A percentile compares a stretch with the other conserved stretches of the same genome.
Evolutionary conservation across 2,329 filamentous ascomycete species (phyloP).

Genomic region (Aspergillus sp.): DNA sequence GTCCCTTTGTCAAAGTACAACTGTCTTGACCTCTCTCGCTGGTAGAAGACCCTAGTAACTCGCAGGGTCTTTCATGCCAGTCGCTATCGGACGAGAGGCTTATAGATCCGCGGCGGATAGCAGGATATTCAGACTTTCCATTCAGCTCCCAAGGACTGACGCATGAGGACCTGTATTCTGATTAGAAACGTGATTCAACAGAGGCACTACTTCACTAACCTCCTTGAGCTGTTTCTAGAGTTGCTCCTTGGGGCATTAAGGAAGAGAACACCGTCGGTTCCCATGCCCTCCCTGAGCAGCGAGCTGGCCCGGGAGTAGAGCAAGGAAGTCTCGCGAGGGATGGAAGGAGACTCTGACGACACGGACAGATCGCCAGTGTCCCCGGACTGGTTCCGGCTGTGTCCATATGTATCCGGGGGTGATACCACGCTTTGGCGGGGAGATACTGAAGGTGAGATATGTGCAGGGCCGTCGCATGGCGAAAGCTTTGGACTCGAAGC

Average conservation of each 20-base stretch:
- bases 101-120: constrained; percentile 4
- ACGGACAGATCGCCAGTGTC: constrained; percentile 13
- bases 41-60: constrained; percentile 11
- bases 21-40: background rate
- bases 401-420: constrained; percentile 2
- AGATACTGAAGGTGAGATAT: background rate
- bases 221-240: constrained; percentile 9
- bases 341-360: constrained; percentile 10
- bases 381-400: constrained; percentile 9
- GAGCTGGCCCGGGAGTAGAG: constrained; percentile 47
- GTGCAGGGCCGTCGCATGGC: background rate
- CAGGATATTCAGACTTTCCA: background rate
- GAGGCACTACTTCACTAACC: too few species aligned
- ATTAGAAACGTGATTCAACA: too few species aligned
- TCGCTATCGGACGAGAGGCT: constrained; percentile 9
- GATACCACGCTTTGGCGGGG: background rate
- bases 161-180: constrained; percentile 6
- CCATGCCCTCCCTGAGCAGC: constrained; percentile 41
- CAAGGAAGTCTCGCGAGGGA: constrained; percentile 14
- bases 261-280: constrained; percentile 38
- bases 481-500: background rate
- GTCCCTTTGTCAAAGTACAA: too few species aligned
- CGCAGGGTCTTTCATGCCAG: constrained; percentile 18
- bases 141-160: constrained; percentile 17
- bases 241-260: constrained; percentile 23